Conservation (phyloP, 2,329 filamentous ascomycete genomes). For the Fusarium agapanthi region DNA sequence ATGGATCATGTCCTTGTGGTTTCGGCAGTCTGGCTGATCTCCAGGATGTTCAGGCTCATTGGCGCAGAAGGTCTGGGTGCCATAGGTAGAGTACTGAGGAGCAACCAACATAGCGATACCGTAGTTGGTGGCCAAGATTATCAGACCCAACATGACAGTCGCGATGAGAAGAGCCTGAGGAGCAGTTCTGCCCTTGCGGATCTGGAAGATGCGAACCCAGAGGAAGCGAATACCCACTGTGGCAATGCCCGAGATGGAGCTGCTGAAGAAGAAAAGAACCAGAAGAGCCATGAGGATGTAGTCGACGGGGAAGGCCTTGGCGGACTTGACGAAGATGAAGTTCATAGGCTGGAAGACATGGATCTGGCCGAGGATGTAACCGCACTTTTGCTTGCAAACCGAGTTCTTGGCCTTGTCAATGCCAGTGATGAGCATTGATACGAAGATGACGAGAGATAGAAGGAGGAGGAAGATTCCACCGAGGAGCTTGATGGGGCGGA, state of each 20-base stretch:
- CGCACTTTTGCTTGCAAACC: constrained; percentile 87
- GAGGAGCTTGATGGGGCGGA: constrained; percentile 88
- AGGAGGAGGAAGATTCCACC: constrained; percentile 82
- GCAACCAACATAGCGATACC: constrained; percentile 92
- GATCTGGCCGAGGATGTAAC: constrained; percentile 87
- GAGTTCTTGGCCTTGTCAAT: constrained; percentile 98
- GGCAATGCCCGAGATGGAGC: constrained; percentile 86
- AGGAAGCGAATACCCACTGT: constrained; percentile 93
- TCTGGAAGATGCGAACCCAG: constrained; percentile 92
- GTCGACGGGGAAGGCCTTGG: constrained; percentile 88
- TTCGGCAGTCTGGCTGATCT: constrained; percentile 77
- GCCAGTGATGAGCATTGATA: constrained; percentile 92
- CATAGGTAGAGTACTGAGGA: constrained; percentile 93
- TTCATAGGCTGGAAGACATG: constrained; percentile 97
- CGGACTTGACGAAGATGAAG: constrained; percentile 79
- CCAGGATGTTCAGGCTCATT: constrained; percentile 69
- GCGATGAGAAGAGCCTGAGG: constrained; percentile 92
- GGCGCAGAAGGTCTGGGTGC: constrained; percentile 93
- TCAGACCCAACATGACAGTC: constrained; percentile 89
- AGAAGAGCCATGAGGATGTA: constrained; percentile 89
- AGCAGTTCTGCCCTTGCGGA: constrained; percentile 86
- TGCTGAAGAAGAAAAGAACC: constrained; percentile 86
- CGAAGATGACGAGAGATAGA: constrained; percentile 79
- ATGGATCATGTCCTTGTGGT: constrained; percentile 75
- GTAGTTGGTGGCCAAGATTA: constrained; percentile 92